Base-by-base conservation (phyloP, 495 filamentous ascomycete species). In the Lichenothelia convexa region DNA sequence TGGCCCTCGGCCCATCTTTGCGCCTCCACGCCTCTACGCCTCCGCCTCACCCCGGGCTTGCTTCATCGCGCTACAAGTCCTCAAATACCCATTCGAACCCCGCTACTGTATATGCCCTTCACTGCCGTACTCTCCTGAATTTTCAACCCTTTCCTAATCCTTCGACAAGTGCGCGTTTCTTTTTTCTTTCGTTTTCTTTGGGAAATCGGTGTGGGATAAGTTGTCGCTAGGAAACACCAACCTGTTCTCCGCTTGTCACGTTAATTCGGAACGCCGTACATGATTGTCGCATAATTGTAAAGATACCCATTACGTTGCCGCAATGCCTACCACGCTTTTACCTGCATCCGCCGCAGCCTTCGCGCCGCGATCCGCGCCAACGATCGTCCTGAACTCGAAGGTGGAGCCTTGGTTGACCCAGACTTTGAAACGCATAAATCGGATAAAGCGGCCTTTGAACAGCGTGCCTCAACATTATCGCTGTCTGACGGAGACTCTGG, bases 341-440 rank as follows among this genome's bases (percentile, higher is more conserved):
- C 89, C 89, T 18, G 85, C 87, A 45, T 94, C 89, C 39, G 89
- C 89, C 30, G 84, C 86, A 41, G 87, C 89, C 46, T 99, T 95
- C 64, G 89, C 91, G 45, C 86, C 91, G 43, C 73, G 89, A 43
- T 80, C 83, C 2, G 78, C 84, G n/a, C 84, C 87, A 42, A 99
- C 86, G 53, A 78, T 99, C 44, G 89, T 99, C 45, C 66, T 99
- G 46, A 82, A 77, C 48, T 78, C 74, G 49, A 92, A 86, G 65
- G 82, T 95, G 47, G 89, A 93, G 64, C 82, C 86, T 38, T 99
- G 91, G 87, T 69, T 99, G 58, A 99, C 89, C 4, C 78, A 80
- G 45, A 92, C 91, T 15, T 64, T 99, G 47, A 99, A 99, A 65
- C 76, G 89, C 55, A 85, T 93, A 60, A 95, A 94, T 67, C 74